phyloP scores from a whole-genome alignment of 495 filamentous ascomycete genomes.

The Hypoxylon crocopeplum region DNA sequence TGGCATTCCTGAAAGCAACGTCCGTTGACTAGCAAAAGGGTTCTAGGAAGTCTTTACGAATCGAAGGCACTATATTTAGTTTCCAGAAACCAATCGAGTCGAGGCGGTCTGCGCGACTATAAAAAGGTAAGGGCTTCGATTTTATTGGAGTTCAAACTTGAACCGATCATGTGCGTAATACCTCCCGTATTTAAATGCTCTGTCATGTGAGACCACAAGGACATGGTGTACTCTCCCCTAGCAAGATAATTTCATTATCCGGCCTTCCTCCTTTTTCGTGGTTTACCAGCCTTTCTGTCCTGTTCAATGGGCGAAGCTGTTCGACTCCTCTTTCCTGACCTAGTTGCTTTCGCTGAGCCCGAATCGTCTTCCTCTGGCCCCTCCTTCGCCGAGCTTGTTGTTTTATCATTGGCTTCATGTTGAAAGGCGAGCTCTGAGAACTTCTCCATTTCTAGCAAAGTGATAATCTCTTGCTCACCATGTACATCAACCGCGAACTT shows the following conservation, averaged over 20 bases:
- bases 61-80: no score
- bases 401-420: background rate
- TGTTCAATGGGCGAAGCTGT: background rate
- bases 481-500: slow-evolving; percentile 29
- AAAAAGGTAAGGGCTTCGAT: no score
- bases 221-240: background rate
- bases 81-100: no score
- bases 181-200: no score
- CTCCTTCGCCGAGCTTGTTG: background rate
- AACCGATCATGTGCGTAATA: no score
- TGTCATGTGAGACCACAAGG: no score
- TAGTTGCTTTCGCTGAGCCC: background rate
- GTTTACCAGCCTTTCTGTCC: background rate
- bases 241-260: no score
- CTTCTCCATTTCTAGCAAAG: slow-evolving; percentile 22
- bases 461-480: slow-evolving; percentile 11
- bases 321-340: slow-evolving; percentile 1
- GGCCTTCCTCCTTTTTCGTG: background rate
- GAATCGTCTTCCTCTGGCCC: background rate
- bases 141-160: no score
- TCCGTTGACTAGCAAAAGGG: no score
- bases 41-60: no score
- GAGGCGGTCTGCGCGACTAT: no score
- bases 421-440: background rate
- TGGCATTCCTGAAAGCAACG: no score